Evolutionary conservation across 345 rosid species (phyloP), one percentile per base, ranked within the genome.

Genomic region (Lepidium didymum): DNA sequence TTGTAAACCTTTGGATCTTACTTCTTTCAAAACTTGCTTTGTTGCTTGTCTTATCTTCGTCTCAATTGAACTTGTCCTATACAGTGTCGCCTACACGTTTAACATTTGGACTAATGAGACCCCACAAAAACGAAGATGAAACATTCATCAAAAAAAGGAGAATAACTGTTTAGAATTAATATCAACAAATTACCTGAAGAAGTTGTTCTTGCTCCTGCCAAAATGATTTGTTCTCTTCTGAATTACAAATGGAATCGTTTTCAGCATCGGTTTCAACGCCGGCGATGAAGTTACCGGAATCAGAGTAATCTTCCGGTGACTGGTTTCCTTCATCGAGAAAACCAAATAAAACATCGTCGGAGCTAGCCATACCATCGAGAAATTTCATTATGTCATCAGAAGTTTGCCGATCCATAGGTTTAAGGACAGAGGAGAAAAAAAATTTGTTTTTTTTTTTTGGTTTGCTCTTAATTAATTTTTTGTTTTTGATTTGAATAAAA

Each of bases 161-260:
- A n/a, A n/a, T n/a, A 29, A 8, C 1, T 37, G n/a, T 41, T 21
- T 33, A 10, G 35, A 59, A 44, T 10, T 13, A 19, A 67, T 9
- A 35, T 3, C 6, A 2, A 34, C 9, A 65, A 65, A 6, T 19
- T 75, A 94, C 99, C 91, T 87, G 88, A 12, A 94, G 87, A 65
- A 87, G 81, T 57, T 85, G 79, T 43, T 79, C 84, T 50, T 94
- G 96, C 3, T 82, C 68, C 10, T 85, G 86, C 99, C 97, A 94
- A 41, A 87, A 89, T 10, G 25, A 66, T 45, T 18, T 87, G 38
- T 38, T 81, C 66, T 81, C 88, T 68, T 85, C 86, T 5, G 72
- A 72, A 62, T 64, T 53, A 41, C 69, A 53, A 9, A 56, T 65
- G 15, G 41, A 68, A 0, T 70, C 85, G 12, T 67, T 84, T 0